Evolutionary conservation across 805 yeast species (phyloP).

Genomic region (Candida bentonensis): DNA sequence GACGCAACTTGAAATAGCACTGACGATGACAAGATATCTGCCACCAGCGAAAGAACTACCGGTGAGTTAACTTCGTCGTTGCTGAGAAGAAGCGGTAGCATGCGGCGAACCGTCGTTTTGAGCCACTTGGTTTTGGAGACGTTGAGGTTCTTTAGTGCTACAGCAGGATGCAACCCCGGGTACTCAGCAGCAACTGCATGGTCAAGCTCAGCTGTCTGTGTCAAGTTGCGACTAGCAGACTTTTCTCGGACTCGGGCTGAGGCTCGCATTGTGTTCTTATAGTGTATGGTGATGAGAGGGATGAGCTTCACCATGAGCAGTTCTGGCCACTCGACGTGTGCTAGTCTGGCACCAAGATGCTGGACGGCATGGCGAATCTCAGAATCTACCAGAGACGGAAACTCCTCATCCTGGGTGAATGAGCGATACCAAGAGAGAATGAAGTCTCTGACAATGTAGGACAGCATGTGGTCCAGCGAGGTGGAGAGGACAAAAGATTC

Average conservation of each 20-base stretch:
- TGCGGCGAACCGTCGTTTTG: slow-evolving; percentile 24
- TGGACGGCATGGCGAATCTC: slow-evolving; percentile 31
- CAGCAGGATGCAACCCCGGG: slow-evolving; percentile 38
- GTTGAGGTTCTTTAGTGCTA: slow-evolving; percentile 26
- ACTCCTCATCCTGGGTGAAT: slow-evolving; percentile 28
- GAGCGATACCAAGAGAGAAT: slow-evolving; percentile 41
- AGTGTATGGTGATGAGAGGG: slow-evolving; percentile 57
- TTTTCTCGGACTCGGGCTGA: slow-evolving; percentile 20
- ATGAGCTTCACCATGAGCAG: slow-evolving; percentile 42
- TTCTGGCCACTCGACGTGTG: slow-evolving; percentile 36
- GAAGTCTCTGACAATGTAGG: slow-evolving; percentile 37
- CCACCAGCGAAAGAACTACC: slow-evolving; percentile 34
- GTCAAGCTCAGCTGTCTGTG: slow-evolving; percentile 26
- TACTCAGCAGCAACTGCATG: slow-evolving; percentile 31
- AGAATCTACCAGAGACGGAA: slow-evolving; percentile 29
- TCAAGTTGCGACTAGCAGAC: slow-evolving; percentile 15
- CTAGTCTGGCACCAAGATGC: slow-evolving; percentile 30
- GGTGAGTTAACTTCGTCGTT: slow-evolving; percentile 29
- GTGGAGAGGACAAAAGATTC: slow-evolving; percentile 41
- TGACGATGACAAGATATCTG: slow-evolving; percentile 50
- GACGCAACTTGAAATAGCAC: slow-evolving; percentile 38
- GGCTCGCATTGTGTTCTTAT: slow-evolving; percentile 34
- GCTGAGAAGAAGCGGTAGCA: slow-evolving; percentile 37
- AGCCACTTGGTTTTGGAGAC: slow-evolving; percentile 37
- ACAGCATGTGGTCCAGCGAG: slow-evolving; percentile 35